Conservation (phyloP, 2,329 filamentous ascomycete genomes). For the Diaporthe citriasiana region DNA sequence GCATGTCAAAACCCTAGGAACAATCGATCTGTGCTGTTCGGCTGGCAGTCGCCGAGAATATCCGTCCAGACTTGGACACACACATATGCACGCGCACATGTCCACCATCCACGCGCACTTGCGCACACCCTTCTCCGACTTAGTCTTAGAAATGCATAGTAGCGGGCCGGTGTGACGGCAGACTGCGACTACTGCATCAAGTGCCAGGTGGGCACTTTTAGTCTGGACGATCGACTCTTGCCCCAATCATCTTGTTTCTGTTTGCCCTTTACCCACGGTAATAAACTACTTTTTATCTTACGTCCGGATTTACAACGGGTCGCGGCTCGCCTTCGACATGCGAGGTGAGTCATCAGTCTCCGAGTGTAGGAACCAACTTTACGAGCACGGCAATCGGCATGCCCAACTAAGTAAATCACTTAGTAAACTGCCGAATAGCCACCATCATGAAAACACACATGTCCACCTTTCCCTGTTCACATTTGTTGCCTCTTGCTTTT, state of each 20-base stretch:
- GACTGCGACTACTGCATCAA: conserved; percentile 19
- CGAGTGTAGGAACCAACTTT: conserved; percentile 15
- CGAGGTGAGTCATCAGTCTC: conserved; percentile 27
- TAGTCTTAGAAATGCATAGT: conserved; percentile 10
- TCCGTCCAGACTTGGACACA: background rate
- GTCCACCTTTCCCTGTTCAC: background rate
- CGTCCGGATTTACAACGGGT: conserved; percentile 29
- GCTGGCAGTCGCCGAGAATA: background rate
- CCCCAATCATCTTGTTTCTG: conserved; percentile 36
- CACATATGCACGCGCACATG: conserved; percentile 18
- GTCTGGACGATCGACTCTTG: conserved; percentile 19
- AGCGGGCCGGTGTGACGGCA: conserved; percentile 25
- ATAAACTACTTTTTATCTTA: conserved; percentile 34
- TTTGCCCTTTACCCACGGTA: conserved; percentile 29
- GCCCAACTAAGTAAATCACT: conserved; percentile 8
- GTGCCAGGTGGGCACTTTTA: conserved; percentile 13
- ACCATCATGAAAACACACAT: conserved; percentile 4
- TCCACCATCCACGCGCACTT: background rate
- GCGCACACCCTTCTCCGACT: background rate
- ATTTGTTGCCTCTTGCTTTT: background rate
- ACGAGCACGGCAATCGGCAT: conserved; percentile 16
- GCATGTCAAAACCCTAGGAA: background rate
- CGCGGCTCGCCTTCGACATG: conserved; percentile 6
- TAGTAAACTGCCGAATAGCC: conserved; percentile 16
- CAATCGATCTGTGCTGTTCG: background rate